phyloP scores from a whole-genome alignment of 768 basidiomycete species.

The Rhodotorula diobovata region DNA sequence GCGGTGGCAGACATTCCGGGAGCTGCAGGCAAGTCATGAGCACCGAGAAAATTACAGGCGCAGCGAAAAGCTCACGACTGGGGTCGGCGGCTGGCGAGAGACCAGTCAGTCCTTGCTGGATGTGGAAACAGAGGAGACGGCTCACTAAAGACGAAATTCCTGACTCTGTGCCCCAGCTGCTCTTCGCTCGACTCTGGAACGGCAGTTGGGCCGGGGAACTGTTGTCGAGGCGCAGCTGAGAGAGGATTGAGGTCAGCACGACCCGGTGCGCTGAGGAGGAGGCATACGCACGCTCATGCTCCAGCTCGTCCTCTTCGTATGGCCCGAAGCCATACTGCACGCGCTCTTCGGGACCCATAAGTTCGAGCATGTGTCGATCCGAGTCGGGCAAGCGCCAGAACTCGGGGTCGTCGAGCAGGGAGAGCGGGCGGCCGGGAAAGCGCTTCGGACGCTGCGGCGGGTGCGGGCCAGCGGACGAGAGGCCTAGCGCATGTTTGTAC shows the following conservation, averaged over 20 bases:
- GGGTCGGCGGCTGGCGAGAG: not conserved
- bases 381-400: conserved; percentile 3
- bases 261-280: not conserved
- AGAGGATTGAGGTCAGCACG: not conserved
- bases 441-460: not conserved
- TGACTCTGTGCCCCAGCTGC: not conserved
- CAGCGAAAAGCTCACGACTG: not conserved
- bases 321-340: conserved; percentile 8
- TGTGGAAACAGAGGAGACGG: not conserved
- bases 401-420: conserved; percentile 12
- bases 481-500: conserved; percentile 17
- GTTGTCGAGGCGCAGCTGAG: not conserved
- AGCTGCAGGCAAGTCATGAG: not conserved
- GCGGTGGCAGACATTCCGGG: not conserved
- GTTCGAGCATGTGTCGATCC: conserved; percentile 1
- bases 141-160: conserved; percentile 2
- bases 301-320: conserved; percentile 1
- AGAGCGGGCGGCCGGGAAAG: not conserved
- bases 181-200: not conserved
- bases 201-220: not conserved
- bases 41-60: not conserved
- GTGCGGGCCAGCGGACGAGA: not conserved
- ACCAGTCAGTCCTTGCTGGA: not conserved
- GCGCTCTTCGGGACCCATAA: not conserved
- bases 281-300: not conserved